These are phyloP conservation scores for Barbarea vulgaris DNA, from an alignment of 345 rosid genomes.

Conservation along the genomic window DNA sequence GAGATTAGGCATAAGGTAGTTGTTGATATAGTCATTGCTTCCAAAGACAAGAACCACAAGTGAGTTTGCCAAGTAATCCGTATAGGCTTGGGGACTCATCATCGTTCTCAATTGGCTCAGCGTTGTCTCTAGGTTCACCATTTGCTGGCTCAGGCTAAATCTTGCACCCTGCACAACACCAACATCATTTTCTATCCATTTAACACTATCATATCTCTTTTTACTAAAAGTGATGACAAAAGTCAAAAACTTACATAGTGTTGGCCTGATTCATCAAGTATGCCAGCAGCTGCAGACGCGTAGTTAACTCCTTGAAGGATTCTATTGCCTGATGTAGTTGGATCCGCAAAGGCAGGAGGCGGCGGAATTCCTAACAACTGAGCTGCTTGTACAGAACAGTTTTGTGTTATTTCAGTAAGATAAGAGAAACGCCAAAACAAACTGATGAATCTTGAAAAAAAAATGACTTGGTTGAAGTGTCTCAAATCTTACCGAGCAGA, in stretches of 20 bases:
- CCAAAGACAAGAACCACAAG: conserved; percentile 67
- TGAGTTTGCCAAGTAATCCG: conserved; percentile 53
- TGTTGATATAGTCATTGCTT: conserved; percentile 94
- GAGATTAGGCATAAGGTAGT: conserved; percentile 74
- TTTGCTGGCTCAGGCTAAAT: conserved; percentile 67
- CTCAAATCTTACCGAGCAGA: conserved; percentile 53
- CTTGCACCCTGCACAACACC: conserved; percentile 55
- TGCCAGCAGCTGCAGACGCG: conserved; percentile 94
- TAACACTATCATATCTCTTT: neutral
- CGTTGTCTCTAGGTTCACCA: conserved; percentile 62
- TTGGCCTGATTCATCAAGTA: conserved; percentile 78
- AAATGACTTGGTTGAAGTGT: neutral
- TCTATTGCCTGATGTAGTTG: conserved; percentile 55
- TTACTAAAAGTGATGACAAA: conserved; percentile 7
- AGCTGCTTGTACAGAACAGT: conserved; percentile 47
- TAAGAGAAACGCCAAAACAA: neutral
- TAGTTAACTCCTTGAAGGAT: conserved; percentile 74
- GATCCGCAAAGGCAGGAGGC: conserved; percentile 70
- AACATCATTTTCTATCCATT: conserved; percentile 8
- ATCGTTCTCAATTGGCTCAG: conserved; percentile 57
- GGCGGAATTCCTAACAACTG: conserved; percentile 60
- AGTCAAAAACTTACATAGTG: conserved; percentile 57
- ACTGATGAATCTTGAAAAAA: neutral
- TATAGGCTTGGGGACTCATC: conserved; percentile 51
- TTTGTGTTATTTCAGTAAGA: conserved; percentile 20